These are phyloP conservation scores for Neopestalotiopsis sp. DNA, from an alignment of 2,329 filamentous ascomycete species.

Conservation along the genomic window DNA sequence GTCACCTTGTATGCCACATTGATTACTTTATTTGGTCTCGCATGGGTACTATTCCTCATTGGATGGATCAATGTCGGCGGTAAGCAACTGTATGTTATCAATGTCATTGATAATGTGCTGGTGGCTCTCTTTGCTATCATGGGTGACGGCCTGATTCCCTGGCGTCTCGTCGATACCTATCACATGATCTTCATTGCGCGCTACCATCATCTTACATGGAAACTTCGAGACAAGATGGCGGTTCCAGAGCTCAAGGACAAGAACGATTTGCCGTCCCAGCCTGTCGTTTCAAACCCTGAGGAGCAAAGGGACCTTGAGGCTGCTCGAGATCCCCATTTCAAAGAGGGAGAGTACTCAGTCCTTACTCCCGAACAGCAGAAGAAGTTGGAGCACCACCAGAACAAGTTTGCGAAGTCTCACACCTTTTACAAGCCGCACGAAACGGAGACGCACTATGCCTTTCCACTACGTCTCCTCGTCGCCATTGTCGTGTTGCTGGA, in stretches of 20 bases:
- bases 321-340: constrained; percentile 44
- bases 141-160: constrained; percentile 74
- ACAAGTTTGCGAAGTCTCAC: constrained; percentile 81
- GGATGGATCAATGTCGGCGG: constrained; percentile 86
- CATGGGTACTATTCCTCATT: constrained; percentile 91
- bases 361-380: constrained; percentile 70
- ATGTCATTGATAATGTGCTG: constrained; percentile 73
- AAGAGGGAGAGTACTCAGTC: constrained; percentile 61
- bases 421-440: constrained; percentile 92
- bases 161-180: constrained; percentile 82
- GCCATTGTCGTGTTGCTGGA: constrained; percentile 82
- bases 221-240: constrained; percentile 64
- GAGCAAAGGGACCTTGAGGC: constrained; percentile 50
- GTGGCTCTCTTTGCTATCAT: constrained; percentile 75
- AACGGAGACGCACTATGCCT: constrained; percentile 80
- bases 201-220: constrained; percentile 71
- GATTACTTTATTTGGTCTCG: constrained; percentile 83
- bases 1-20: constrained; percentile 84
- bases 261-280: constrained; percentile 66
- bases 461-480: constrained; percentile 75
- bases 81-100: constrained; percentile 71
- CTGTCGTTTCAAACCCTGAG: constrained; percentile 44
- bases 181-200: constrained; percentile 85
- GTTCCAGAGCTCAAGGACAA: constrained; percentile 69
- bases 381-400: constrained; percentile 76